Conservation (phyloP, 1,139 yeast species). For the Meyerozyma elateridarum region DNA sequence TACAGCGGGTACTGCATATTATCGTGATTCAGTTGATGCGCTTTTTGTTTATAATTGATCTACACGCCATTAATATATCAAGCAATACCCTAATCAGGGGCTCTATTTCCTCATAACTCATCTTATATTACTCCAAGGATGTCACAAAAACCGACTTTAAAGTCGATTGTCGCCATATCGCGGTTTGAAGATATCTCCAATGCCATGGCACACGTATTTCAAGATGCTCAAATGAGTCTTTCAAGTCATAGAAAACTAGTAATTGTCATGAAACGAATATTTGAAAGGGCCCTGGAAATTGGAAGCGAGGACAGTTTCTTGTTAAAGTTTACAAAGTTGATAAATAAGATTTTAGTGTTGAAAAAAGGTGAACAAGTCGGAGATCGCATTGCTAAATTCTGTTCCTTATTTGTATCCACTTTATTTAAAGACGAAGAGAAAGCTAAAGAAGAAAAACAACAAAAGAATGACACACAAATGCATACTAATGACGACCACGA, state of each 20-base stretch:
- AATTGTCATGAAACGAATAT: slow-evolving; percentile 56
- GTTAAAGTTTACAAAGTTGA: slow-evolving; percentile 51
- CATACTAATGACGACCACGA: not conserved
- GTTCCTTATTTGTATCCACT: slow-evolving; percentile 58
- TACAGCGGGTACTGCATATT: too few species aligned
- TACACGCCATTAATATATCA: too few species aligned
- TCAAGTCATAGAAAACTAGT: slow-evolving; percentile 77
- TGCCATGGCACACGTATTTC: slow-evolving; percentile 68
- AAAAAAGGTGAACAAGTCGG: slow-evolving; percentile 71
- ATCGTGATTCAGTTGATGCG: too few species aligned
- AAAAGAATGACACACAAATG: slow-evolving; percentile 10
- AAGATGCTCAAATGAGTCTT: slow-evolving; percentile 69
- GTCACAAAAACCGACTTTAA: slow-evolving; percentile 2
- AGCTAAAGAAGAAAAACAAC: slow-evolving; percentile 16
- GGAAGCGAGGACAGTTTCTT: slow-evolving; percentile 56
- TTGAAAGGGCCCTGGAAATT: slow-evolving; percentile 49
- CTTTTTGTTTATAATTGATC: too few species aligned
- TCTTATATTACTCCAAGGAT: too few species aligned
- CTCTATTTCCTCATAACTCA: too few species aligned
- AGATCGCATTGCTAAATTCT: slow-evolving; percentile 72
- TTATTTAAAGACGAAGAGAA: slow-evolving; percentile 35
- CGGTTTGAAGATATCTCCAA: slow-evolving; percentile 24
- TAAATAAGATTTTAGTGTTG: slow-evolving; percentile 62
- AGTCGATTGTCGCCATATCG: slow-evolving; percentile 10
- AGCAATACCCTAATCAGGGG: too few species aligned